Evolutionary conservation across 768 basidiomycete species (phyloP), one percentile per base, ranked within the genome.

Genomic region (Fomitopsis serialis): DNA sequence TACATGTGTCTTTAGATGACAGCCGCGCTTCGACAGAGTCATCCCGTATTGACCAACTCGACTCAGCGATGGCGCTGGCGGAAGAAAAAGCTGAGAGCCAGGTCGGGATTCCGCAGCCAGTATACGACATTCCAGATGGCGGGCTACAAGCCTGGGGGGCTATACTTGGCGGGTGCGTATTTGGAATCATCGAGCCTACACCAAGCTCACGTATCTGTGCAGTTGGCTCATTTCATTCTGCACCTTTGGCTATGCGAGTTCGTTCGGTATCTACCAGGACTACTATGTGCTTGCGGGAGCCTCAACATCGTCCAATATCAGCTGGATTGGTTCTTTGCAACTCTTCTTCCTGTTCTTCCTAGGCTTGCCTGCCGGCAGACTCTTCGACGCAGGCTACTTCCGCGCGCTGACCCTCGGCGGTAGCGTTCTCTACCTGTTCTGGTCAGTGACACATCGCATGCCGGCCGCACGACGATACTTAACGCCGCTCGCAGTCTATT

Each of bases 311-410:
- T 54, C 61, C 2, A 47, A 45, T 43, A 32, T 58, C 43, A 76
- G 74, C 50, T 80, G 78, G 78, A 75, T 78, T 42, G 78, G 78
- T 13, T 75, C 75, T 42, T 68, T 75, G 36, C 77, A 78, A 54
- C 63, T 78, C 8, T 77, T 76, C 40, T 65, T 79, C 54, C 67
- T 75, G 23, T 74, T 77, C 55, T 68, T 68, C 9, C 67, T 74
- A 9, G 74, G 73, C 21, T 58, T 73, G 3, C 45, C 74, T 7
- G 68, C 71, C 8, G 78, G 76, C 3, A 63, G 66, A 13, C 71
- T 70, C 4, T 76, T 78, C 50, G 77, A 80, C 53, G 61, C 64
- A 11, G 77, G 78, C 37, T 78, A 77, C 55, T 78, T 78, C 70
- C 72, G 50, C 44, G 53, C 69, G 60, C 54, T 61, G 24, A 42